Evolutionary conservation across 179 eudicot species (phyloP).

Genomic region (Carnegiea gigantea): DNA sequence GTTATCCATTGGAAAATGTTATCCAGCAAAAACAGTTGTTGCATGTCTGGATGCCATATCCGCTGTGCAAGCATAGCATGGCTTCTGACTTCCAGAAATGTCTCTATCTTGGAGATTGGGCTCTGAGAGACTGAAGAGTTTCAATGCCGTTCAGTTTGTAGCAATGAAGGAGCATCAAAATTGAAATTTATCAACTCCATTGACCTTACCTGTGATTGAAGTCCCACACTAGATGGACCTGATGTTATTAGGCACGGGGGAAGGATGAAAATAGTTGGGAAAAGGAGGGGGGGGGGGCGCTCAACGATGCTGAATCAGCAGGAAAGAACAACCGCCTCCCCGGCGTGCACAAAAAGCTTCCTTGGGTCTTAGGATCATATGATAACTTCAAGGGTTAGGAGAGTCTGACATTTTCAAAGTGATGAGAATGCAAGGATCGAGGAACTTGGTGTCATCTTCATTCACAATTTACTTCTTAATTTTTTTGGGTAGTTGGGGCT

Average conservation of each 20-base stretch:
- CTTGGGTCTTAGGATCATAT: background rate
- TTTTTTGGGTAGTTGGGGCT: background rate
- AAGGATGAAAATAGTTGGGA: too few relatives aligned
- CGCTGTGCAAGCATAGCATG: background rate
- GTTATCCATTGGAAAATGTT: background rate
- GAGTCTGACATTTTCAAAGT: background rate
- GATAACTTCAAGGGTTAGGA: background rate
- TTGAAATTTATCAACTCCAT: too few relatives aligned
- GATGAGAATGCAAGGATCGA: background rate
- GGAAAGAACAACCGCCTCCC: background rate
- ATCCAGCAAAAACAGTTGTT: background rate
- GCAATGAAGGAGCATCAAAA: too few relatives aligned
- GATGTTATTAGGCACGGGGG: too few relatives aligned
- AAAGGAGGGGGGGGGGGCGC: background rate
- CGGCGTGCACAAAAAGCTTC: background rate
- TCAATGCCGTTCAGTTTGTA: too few relatives aligned
- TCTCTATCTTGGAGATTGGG: too few relatives aligned
- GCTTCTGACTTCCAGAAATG: background rate
- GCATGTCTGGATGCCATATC: too few relatives aligned
- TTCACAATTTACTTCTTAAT: background rate
- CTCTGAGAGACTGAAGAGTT: background rate
- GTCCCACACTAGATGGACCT: too few relatives aligned
- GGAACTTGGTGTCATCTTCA: background rate
- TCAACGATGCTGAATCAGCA: background rate
- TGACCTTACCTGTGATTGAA: too few relatives aligned